phyloP scores from a whole-genome alignment of 2,329 filamentous ascomycete genomes.

The Cryphonectria parasitica region DNA sequence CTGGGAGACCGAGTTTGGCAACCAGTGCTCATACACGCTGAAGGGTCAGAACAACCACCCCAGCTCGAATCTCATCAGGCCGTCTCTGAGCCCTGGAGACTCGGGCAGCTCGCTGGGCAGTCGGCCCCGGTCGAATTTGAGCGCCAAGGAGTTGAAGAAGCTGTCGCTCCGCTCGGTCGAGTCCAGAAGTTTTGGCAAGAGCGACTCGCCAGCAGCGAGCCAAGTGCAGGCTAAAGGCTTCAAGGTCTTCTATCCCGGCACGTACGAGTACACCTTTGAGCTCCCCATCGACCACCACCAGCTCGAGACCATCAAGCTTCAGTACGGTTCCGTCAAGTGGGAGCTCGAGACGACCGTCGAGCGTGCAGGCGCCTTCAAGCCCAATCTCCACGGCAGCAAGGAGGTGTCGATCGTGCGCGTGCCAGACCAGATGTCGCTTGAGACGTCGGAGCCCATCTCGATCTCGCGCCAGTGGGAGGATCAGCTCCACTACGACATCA shows the following conservation, averaged over 20 bases:
- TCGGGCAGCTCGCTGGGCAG: slow-evolving; percentile 38
- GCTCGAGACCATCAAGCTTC: slow-evolving; percentile 85
- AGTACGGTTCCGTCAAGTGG: slow-evolving; percentile 85
- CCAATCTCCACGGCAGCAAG: slow-evolving; percentile 80
- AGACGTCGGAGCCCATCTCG: slow-evolving; percentile 90
- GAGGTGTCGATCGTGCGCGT: slow-evolving; percentile 85
- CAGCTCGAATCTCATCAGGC: slow-evolving; percentile 38
- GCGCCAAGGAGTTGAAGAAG: slow-evolving; percentile 61
- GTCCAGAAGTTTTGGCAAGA: slow-evolving; percentile 83
- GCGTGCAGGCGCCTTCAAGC: slow-evolving; percentile 85
- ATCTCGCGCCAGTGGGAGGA: slow-evolving; percentile 95
- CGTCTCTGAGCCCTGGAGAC: slow-evolving; percentile 33
- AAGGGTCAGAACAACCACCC: slow-evolving; percentile 42
- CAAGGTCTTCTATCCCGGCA: slow-evolving; percentile 79
- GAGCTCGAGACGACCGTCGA: slow-evolving; percentile 85
- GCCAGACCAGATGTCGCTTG: slow-evolving; percentile 83
- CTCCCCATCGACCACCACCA: slow-evolving; percentile 86
- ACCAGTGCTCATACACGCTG: slow-evolving; percentile 61
- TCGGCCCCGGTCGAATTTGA: slow-evolving; percentile 39
- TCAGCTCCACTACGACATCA: slow-evolving; percentile 92
- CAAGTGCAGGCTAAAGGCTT: slow-evolving; percentile 70
- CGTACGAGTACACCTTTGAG: slow-evolving; percentile 75
- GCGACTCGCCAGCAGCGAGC: slow-evolving; percentile 69
- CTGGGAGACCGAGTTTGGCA: slow-evolving; percentile 66
- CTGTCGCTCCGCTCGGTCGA: slow-evolving; percentile 81